phyloP scores from a whole-genome alignment of 202 grass and related monocot species.

The Carex sylvatica region DNA sequence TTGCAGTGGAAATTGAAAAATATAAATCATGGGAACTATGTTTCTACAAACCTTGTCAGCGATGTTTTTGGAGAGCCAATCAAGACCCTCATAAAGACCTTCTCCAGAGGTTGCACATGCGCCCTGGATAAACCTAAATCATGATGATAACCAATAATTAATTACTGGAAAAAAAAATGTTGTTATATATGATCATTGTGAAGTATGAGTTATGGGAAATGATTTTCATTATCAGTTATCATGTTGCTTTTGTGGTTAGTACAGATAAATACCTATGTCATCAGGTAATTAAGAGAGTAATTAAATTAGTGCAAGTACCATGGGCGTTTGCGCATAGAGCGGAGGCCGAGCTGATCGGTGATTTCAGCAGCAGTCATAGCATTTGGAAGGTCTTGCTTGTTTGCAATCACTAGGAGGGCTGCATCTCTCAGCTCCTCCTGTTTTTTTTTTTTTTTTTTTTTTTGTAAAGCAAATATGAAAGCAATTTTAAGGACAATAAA shows the following conservation, averaged over 20 bases:
- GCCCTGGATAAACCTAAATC: conserved; percentile 41
- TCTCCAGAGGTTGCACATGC: conserved; percentile 39
- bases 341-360: conserved; percentile 31
- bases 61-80: conserved; percentile 40
- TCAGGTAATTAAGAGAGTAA: not conserved
- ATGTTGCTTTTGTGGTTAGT: not conserved
- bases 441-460: not conserved
- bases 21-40: not conserved
- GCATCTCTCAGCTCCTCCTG: conserved; percentile 33
- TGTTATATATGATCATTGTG: not conserved
- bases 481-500: not conserved
- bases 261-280: not conserved
- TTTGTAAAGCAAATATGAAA: not conserved
- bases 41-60: conserved; percentile 23
- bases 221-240: not conserved
- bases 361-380: conserved; percentile 33
- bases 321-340: conserved; percentile 20
- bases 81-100: conserved; percentile 41
- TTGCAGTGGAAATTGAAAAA: not conserved
- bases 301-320: conserved; percentile 12
- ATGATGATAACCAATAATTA: not conserved
- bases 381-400: conserved; percentile 42
- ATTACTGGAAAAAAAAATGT: not conserved
- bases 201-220: not conserved
- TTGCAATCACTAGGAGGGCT: conserved; percentile 37